Evolutionary conservation across 768 basidiomycete genomes (phyloP).

Genomic region (Hemileccinum impolitum): DNA sequence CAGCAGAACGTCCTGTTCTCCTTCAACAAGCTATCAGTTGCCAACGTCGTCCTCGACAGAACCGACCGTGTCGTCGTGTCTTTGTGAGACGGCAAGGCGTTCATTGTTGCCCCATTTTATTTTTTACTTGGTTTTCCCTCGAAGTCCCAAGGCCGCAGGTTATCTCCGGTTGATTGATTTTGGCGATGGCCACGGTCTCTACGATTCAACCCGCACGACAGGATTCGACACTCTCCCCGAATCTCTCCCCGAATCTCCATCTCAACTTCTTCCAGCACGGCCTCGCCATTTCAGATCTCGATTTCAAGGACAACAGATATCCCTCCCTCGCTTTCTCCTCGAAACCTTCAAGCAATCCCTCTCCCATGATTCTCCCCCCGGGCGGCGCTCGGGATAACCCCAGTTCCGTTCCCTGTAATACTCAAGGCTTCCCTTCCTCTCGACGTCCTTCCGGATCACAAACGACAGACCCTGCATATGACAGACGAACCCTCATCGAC

Average conservation of each 20-base stretch:
- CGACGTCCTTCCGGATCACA: constrained; percentile 14
- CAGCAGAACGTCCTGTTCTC: constrained; percentile 7
- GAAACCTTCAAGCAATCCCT: constrained; percentile 21
- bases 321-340: constrained; percentile 32
- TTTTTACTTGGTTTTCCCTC: constrained; percentile 9
- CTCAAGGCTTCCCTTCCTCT: constrained; percentile 13
- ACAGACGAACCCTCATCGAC: constrained; percentile 24
- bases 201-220: constrained; percentile 46
- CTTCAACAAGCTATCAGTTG: no score
- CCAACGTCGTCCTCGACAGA: constrained; percentile 1
- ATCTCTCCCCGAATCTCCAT: constrained; percentile 32
- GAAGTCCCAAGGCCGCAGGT: constrained; percentile 10
- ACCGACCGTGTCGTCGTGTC: not conserved
- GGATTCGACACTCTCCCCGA: constrained; percentile 32
- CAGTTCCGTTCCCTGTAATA: constrained; percentile 6
- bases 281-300: constrained; percentile 55
- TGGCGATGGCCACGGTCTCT: constrained; percentile 44
- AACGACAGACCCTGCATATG: constrained; percentile 14
- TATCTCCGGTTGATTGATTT: constrained; percentile 23
- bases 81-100: not conserved
- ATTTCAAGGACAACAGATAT: constrained; percentile 64
- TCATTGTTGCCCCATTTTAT: constrained; percentile 5
- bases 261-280: constrained; percentile 48
- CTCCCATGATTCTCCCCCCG: constrained; percentile 30
- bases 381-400: constrained; percentile 26